phyloP scores from a whole-genome alignment of 1,139 yeast genomes.

The Kodamaea anthophila region DNA sequence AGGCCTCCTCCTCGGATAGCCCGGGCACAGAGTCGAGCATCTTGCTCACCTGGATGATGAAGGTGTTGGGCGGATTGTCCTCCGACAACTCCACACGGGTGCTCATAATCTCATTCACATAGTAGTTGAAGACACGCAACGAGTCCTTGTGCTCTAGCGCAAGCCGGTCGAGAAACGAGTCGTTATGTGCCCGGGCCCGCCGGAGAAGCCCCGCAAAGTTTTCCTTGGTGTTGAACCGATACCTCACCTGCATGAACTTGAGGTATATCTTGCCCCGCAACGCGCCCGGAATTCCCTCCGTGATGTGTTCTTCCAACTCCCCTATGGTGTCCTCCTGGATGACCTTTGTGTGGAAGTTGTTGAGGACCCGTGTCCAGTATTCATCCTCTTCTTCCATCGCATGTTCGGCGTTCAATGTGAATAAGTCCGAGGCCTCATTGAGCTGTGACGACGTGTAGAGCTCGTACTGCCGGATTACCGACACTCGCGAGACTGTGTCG shows the following conservation, averaged over 20 bases:
- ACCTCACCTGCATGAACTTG: conserved; percentile 28
- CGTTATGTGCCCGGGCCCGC: conserved; percentile 20
- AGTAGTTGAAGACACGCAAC: conserved; percentile 29
- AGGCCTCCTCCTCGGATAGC: conserved; percentile 24
- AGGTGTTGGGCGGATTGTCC: conserved; percentile 17
- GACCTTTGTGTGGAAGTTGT: conserved; percentile 18
- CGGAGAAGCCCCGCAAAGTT: conserved; percentile 26
- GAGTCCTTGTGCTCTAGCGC: conserved; percentile 21
- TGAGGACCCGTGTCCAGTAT: conserved; percentile 23
- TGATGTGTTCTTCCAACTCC: conserved; percentile 22
- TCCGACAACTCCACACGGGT: conserved; percentile 1
- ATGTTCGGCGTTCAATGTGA: conserved; percentile 9
- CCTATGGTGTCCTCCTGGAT: conserved; percentile 15
- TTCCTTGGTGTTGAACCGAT: conserved; percentile 26
- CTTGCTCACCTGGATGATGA: conserved; percentile 19
- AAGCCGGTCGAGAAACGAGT: conserved; percentile 17
- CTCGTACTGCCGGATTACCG: conserved; percentile 31
- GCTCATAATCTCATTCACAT: conserved; percentile 20
- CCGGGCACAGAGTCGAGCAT: conserved; percentile 18
- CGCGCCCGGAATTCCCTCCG: conserved; percentile 28
- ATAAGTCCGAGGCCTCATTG: conserved; percentile 32
- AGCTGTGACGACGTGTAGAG: conserved; percentile 25
- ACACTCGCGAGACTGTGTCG: conserved; percentile 24
- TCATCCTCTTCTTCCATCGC: conserved; percentile 8
- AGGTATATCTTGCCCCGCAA: conserved; percentile 29